These are phyloP conservation scores for Diaporthe eres DNA, from an alignment of 2,329 filamentous ascomycete species.

Conservation along the genomic window DNA sequence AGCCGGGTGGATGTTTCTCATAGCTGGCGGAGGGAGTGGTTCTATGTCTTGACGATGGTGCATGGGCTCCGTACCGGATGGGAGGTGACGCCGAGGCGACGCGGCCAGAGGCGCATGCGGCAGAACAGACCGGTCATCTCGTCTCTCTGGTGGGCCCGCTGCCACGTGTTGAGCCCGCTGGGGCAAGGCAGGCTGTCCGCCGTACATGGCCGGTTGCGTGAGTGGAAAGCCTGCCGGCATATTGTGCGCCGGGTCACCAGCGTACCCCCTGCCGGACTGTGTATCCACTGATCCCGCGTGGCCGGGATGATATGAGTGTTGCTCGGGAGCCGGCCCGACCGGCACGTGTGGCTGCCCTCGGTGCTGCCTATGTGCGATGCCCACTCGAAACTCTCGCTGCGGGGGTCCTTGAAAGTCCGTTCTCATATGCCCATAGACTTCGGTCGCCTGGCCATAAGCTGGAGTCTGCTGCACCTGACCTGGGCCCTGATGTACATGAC, in stretches of 20 bases:
- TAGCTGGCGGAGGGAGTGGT: background rate
- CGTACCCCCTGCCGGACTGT: background rate
- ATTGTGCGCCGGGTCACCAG: background rate
- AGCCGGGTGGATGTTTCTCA: background rate
- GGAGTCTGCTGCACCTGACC: background rate
- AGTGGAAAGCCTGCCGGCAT: background rate
- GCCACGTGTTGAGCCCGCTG: background rate
- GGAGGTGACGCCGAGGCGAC: too few species aligned
- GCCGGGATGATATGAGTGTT: background rate
- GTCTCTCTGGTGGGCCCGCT: background rate
- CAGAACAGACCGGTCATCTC: too few species aligned
- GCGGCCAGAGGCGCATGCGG: too few species aligned
- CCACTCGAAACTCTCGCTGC: too few species aligned
- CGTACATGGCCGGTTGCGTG: too few species aligned
- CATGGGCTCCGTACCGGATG: background rate
- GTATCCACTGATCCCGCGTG: too few species aligned
- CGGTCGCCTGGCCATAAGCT: background rate
- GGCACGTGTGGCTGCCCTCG: too few species aligned
- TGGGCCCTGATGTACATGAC: background rate
- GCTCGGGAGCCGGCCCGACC: too few species aligned
- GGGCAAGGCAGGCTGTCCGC: too few species aligned
- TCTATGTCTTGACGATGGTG: background rate
- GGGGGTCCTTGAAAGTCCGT: too few species aligned
- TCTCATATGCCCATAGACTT: too few species aligned
- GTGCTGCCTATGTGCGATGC: background rate